phyloP scores from a whole-genome alignment of 2,329 filamentous ascomycete genomes.

The Raffaelea ambrosiae region DNA sequence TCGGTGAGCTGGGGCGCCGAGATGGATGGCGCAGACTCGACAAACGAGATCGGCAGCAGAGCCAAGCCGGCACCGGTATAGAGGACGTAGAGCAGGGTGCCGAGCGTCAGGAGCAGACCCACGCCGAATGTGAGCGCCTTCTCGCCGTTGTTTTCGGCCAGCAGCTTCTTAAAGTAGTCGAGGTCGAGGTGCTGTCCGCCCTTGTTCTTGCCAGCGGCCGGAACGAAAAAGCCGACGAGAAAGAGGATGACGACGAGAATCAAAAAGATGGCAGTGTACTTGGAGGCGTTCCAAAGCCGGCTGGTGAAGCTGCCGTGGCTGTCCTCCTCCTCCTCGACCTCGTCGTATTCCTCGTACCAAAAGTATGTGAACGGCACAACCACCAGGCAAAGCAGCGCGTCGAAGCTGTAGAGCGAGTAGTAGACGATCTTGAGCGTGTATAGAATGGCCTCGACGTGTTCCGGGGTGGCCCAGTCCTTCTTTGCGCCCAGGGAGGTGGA shows the following conservation, averaged over 20 bases:
- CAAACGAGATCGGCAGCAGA: constrained; percentile 78
- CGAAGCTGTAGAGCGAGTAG: constrained; percentile 85
- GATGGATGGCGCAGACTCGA: constrained; percentile 82
- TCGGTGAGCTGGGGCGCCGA: constrained; percentile 73
- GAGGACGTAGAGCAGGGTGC: constrained; percentile 75
- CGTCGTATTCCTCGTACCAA: constrained; percentile 95
- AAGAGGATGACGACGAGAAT: constrained; percentile 74
- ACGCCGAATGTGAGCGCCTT: constrained; percentile 84
- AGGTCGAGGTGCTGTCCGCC: constrained; percentile 62
- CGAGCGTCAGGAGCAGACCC: constrained; percentile 79
- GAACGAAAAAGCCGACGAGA: constrained; percentile 88
- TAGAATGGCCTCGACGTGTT: constrained; percentile 68
- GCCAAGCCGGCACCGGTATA: constrained; percentile 88
- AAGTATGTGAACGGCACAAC: constrained; percentile 96
- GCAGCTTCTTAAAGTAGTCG: constrained; percentile 82
- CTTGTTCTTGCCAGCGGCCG: constrained; percentile 58
- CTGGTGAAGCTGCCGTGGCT: constrained; percentile 63
- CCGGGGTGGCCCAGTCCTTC: constrained; percentile 90
- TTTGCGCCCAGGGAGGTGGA: constrained; percentile 67
- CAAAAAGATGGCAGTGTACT: constrained; percentile 84
- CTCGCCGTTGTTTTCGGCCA: constrained; percentile 83
- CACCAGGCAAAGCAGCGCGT: constrained; percentile 80
- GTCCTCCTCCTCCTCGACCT: constrained; percentile 72
- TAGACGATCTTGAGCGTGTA: constrained; percentile 81
- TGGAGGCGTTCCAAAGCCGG: constrained; percentile 74